phyloP scores from a whole-genome alignment of 2,329 filamentous ascomycete species.

The Beauveria medogensis region DNA sequence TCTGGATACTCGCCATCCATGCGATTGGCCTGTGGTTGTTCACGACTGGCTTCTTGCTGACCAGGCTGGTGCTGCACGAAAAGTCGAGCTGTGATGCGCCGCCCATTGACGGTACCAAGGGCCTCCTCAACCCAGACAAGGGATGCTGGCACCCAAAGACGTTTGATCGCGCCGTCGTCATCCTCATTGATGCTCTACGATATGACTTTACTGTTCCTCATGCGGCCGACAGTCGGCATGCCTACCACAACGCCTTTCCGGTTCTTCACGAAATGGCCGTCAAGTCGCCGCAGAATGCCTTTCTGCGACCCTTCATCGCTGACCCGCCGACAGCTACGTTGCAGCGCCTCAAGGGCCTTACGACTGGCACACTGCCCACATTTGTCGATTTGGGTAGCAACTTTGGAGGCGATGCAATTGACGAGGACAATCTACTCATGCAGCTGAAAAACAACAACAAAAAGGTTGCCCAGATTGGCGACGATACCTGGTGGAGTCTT shows the following conservation, averaged over 20 bases:
- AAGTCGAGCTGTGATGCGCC: slow-evolving; percentile 62
- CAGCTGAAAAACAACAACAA: slow-evolving; percentile 57
- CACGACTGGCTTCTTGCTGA: slow-evolving; percentile 89
- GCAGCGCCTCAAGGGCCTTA: slow-evolving; percentile 86
- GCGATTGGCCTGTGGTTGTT: slow-evolving; percentile 80
- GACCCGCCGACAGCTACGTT: slow-evolving; percentile 92
- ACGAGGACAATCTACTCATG: slow-evolving; percentile 75
- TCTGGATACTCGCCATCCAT: slow-evolving; percentile 66
- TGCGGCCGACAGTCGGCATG: slow-evolving; percentile 31
- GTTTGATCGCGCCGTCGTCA: slow-evolving; percentile 83
- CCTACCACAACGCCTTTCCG: slow-evolving; percentile 81
- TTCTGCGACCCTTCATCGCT: slow-evolving; percentile 90
- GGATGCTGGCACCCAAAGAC: slow-evolving; percentile 96
- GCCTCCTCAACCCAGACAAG: slow-evolving; percentile 38
- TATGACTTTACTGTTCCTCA: slow-evolving; percentile 92
- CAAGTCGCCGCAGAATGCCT: slow-evolving; percentile 68
- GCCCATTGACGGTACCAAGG: slow-evolving; percentile 48
- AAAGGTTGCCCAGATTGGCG: slow-evolving; percentile 86
- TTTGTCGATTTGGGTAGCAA: slow-evolving; percentile 92
- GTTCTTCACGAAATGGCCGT: slow-evolving; percentile 77
- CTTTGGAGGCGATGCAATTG: slow-evolving; percentile 90
- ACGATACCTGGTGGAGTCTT: slow-evolving; percentile 91
- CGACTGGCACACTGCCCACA: slow-evolving; percentile 88
- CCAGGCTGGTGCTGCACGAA: slow-evolving; percentile 70
- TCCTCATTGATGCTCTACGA: slow-evolving; percentile 86